phyloP scores from a whole-genome alignment of 495 filamentous ascomycete species.

The Cercophora sp. region DNA sequence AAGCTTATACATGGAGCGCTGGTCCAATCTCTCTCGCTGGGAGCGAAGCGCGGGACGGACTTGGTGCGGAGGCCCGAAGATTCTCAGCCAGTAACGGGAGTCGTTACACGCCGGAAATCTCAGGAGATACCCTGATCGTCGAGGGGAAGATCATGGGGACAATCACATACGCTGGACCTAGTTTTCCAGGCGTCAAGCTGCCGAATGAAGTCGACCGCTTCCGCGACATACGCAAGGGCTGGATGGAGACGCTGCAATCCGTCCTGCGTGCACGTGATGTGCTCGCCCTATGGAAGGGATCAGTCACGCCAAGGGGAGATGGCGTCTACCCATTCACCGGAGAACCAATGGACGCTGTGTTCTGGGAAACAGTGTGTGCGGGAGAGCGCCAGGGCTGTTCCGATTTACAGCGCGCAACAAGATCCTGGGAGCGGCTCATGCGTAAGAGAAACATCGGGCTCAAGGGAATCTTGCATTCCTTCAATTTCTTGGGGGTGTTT shows the following conservation, averaged over 20 bases:
- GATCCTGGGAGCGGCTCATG: slow-evolving; percentile 3
- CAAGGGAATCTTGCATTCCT: not conserved
- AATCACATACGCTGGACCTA: not conserved
- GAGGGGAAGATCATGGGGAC: not conserved
- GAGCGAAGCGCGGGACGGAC: not conserved
- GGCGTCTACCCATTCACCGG: not conserved
- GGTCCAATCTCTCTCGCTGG: not conserved
- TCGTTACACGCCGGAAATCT: not conserved
- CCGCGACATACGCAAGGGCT: not conserved
- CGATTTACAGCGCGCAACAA: not conserved
- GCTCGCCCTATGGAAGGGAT: not conserved
- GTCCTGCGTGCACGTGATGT: not conserved
- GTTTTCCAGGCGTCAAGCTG: not conserved
- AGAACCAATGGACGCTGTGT: not conserved
- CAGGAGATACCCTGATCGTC: not conserved
- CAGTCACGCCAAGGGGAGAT: not conserved
- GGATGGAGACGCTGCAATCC: not conserved
- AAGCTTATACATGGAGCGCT: not conserved
- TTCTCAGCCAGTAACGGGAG: not conserved
- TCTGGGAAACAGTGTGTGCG: not conserved
- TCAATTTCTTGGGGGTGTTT: not conserved
- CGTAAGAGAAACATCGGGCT: not conserved
- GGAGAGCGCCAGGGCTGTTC: not conserved
- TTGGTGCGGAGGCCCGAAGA: not conserved
- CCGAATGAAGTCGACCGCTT: not conserved